Conservation (phyloP, 148 eudicot species). For the Agrostemma githago region DNA sequence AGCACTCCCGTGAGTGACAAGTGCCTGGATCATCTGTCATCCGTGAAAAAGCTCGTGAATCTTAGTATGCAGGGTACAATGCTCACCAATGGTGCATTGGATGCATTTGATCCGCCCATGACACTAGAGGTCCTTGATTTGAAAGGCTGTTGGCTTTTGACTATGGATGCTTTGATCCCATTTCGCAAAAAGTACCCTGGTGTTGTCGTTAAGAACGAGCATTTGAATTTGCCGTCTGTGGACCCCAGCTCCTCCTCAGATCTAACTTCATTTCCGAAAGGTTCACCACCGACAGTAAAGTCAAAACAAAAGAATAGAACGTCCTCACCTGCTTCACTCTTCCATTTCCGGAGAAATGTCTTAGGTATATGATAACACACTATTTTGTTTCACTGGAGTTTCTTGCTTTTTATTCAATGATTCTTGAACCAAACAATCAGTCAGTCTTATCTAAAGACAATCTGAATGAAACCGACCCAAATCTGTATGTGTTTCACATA, state of each 20-base stretch:
- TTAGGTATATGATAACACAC: conserved; percentile 35
- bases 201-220: conserved; percentile 60
- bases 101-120: conserved; percentile 50
- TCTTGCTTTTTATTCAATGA: neutral
- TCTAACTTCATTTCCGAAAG: conserved; percentile 26
- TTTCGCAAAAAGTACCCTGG: conserved; percentile 48
- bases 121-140: conserved; percentile 52
- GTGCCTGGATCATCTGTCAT: conserved; percentile 43
- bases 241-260: conserved; percentile 20
- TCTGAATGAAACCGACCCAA: neutral
- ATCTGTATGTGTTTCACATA: neutral
- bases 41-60: conserved; percentile 37
- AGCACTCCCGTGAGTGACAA: conserved; percentile 45
- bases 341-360: conserved; percentile 25
- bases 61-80: conserved; percentile 59
- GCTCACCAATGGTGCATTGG: conserved; percentile 56
- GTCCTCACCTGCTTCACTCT: conserved; percentile 24
- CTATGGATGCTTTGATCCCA: conserved; percentile 42
- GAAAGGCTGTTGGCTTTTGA: conserved; percentile 82
- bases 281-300: conserved; percentile 26
- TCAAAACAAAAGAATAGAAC: conserved; percentile 34
- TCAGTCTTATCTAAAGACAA: neutral
- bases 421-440: neutral
- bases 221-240: conserved; percentile 15
- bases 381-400: neutral